Conservation (phyloP, 139 green algal genomes). For the Desmodesmus armatus region DNA sequence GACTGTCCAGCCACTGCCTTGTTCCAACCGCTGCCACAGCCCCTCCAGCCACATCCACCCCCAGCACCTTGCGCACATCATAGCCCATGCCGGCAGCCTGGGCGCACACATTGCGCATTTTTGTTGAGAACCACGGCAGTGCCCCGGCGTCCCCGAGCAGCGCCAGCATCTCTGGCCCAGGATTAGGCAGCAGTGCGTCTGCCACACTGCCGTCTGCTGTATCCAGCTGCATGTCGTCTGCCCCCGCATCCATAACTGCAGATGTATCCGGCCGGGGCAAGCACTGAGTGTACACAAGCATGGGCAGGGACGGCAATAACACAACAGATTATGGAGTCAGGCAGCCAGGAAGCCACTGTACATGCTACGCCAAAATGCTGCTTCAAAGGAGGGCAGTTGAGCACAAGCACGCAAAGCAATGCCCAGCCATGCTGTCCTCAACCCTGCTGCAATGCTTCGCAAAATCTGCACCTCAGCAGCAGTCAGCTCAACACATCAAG, state of each 20-base stretch:
- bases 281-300: conserved; percentile 39
- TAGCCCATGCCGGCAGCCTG: not conserved
- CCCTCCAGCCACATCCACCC: not conserved
- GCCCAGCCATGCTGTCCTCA: not conserved
- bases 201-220: not conserved
- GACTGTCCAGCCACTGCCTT: conserved; percentile 20
- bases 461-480: not conserved
- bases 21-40: not conserved
- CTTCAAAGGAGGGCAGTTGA: not conserved
- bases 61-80: conserved; percentile 22
- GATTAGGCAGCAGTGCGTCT: conserved; percentile 22
- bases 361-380: not conserved
- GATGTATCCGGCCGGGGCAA: conserved; percentile 44
- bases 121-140: conserved; percentile 47
- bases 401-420: not conserved
- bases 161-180: conserved; percentile 21
- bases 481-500: not conserved
- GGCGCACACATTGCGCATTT: conserved; percentile 39
- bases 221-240: not conserved
- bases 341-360: not conserved
- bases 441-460: not conserved
- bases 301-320: not conserved
- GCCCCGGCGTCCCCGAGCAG: conserved; percentile 43
- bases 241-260: not conserved
- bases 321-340: not conserved